Base-by-base conservation (phyloP, 2,329 filamentous ascomycete genomes). In the Camillea tinctor region DNA sequence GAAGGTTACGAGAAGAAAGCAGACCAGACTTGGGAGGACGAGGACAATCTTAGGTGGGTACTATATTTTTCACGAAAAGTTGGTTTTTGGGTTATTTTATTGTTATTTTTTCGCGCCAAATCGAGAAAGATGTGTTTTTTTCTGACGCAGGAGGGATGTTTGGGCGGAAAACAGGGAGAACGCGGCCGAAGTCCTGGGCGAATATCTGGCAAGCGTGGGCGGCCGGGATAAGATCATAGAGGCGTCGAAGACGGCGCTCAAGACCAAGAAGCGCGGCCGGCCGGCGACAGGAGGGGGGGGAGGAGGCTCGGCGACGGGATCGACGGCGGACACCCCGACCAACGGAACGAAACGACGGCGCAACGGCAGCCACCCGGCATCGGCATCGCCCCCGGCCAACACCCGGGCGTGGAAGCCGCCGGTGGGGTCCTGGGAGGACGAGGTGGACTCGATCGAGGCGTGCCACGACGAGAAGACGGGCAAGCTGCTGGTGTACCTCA, bases 21-120 rank as follows among this genome's bases (percentile, higher is more conserved):
- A 0, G 91, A 95, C 66, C 76, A 85, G 69, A 95, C 91, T 0
- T 94, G 90, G 91, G 91, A 95, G 71, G 88, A 89, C 0, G 88
- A 91, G 67, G 85, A 86, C 11, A 93, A 93, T 66, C 77, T 92
- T 61, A 75, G 66, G 84, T 87, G 74, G 60, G 81, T 65, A n/a
- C n/a, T n/a, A n/a, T n/a, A 30, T 30, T 30, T 30, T 9, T 11
- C 13, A 30, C 26, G 26, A 4, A 7, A 30, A 9, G 8, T 30
- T 3, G 26, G 7, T 30, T 30, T 30, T 30, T n/a, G n/a, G n/a
- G n/a, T n/a, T n/a, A 13, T 24, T 17, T 52, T 6, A 48, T 48
- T 52, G 57, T 60, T 22, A 13, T 13, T 21, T 60, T 60, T n/a
- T 50, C 21, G n/a, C 49, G 55, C 26, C 52, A 20, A 60, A 65